Evolutionary conservation across 2,329 filamentous ascomycete species (phyloP).

Genomic region (Clonostachys byssicola): DNA sequence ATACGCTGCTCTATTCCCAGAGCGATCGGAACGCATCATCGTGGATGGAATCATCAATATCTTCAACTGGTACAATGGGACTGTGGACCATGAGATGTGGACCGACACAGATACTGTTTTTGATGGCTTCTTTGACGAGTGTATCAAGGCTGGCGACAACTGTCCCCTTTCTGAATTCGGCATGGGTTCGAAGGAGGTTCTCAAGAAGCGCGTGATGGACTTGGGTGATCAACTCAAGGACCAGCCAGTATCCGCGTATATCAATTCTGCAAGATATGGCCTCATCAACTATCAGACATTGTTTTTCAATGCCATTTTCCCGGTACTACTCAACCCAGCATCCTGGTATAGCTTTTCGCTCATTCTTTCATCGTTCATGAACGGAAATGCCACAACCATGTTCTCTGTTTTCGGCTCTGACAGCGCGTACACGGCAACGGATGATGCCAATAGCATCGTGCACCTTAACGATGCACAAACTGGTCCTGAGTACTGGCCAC

Average conservation of each 20-base stretch:
- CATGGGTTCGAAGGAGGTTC: conserved; percentile 23
- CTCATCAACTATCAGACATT: conserved; percentile 27
- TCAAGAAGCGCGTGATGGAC: conserved; percentile 21
- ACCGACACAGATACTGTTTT: conserved; percentile 20
- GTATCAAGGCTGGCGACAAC: conserved; percentile 34
- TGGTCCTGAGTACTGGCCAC: conserved; percentile 19
- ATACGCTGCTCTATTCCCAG: conserved; percentile 29
- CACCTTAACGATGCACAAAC: conserved; percentile 17
- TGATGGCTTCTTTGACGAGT: conserved; percentile 25
- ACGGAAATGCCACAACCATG: conserved; percentile 30
- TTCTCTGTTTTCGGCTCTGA: conserved; percentile 22
- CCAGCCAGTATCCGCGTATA: conserved; percentile 33
- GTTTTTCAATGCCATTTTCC: conserved; percentile 29
- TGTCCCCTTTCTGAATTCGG: conserved; percentile 30
- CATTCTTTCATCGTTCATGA: conserved; percentile 23
- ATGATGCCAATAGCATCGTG: conserved; percentile 8
- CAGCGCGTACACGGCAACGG: conserved; percentile 3
- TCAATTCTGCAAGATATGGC: conserved; percentile 33
- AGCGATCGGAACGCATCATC: conserved; percentile 23
- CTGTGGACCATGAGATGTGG: conserved; percentile 15
- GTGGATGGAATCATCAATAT: conserved; percentile 27
- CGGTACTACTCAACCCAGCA: conserved; percentile 27
- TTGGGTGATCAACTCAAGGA: conserved; percentile 24
- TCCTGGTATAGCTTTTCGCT: conserved; percentile 28
- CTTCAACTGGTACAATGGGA: conserved; percentile 22